These are phyloP conservation scores for Lipomyces sp. DNA, from an alignment of 805 yeast species.

Conservation along the genomic window DNA sequence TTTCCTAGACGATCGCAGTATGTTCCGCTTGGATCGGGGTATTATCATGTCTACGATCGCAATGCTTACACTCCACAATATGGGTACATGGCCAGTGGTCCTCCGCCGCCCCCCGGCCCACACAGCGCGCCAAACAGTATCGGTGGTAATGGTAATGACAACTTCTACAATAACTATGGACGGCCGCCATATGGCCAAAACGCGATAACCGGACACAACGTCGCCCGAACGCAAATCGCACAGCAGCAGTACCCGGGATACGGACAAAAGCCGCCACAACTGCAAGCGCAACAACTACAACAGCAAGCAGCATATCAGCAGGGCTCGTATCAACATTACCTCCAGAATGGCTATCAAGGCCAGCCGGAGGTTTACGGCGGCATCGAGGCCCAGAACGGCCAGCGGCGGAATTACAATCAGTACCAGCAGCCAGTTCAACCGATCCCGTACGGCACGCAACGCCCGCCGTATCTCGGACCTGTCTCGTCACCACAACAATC, in stretches of 20 bases:
- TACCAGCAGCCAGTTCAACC: not conserved
- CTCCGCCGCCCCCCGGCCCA: not conserved
- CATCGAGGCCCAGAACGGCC: not conserved
- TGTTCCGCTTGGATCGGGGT: constrained; percentile 28
- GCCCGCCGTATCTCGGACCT: not conserved
- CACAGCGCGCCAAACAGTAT: constrained; percentile 19
- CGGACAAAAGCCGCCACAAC: constrained; percentile 16
- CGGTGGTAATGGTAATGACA: constrained; percentile 1
- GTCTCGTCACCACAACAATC: not conserved
- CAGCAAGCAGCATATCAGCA: constrained; percentile 35
- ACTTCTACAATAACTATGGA: not conserved
- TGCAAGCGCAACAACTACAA: too few relatives aligned
- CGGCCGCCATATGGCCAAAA: not conserved
- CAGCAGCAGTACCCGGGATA: constrained; percentile 16
- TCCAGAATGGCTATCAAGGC: not conserved
- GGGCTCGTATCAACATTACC: not conserved
- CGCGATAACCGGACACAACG: not conserved
- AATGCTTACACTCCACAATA: not conserved
- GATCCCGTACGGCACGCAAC: not conserved
- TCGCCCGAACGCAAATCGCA: not conserved
- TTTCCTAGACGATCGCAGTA: constrained; percentile 34
- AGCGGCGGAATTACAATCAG: constrained; percentile 1
- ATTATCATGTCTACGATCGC: constrained; percentile 22
- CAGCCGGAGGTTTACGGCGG: not conserved
- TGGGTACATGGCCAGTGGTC: not conserved